A percentile compares a stretch with the other conserved stretches of the same genome.
Evolutionary conservation across 306 rosid species (phyloP).

Genomic region (Bauhinia variegata): DNA sequence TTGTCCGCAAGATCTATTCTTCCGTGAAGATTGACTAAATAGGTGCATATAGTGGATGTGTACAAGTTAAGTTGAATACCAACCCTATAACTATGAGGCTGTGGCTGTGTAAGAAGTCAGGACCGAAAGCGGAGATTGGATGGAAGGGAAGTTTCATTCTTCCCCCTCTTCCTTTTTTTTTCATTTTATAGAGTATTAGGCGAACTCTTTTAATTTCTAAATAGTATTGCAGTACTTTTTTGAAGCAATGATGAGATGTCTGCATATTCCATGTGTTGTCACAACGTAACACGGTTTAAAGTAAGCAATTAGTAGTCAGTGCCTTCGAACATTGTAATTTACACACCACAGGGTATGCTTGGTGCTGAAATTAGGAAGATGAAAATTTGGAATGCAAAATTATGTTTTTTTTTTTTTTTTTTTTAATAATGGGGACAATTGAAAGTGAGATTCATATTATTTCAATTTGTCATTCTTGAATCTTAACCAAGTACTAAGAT

Average conservation of each 20-base stretch:
- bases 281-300: constrained; percentile 11
- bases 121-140: constrained; percentile 28
- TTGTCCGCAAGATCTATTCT: constrained; percentile 92
- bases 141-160: constrained; percentile 36
- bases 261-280: constrained; percentile 38
- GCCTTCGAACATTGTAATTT: no score
- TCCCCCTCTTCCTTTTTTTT: constrained; percentile 37
- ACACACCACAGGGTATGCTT: no score
- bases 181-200: constrained; percentile 51
- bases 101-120: constrained; percentile 33
- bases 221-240: constrained; percentile 43
- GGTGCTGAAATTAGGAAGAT: no score
- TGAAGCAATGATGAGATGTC: constrained; percentile 41
- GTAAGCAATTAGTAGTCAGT: constrained; percentile 19
- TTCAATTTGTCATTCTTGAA: no score
- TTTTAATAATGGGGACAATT: no score
- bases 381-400: no score
- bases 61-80: constrained; percentile 21
- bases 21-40: constrained; percentile 96
- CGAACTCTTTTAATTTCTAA: constrained; percentile 44
- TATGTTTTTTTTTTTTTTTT: no score
- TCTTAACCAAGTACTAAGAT: no score
- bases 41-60: constrained; percentile 29
- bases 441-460: no score
- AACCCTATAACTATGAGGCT: constrained; percentile 10